A percentile compares a stretch with the other conserved stretches of the same genome.
phyloP scores from a whole-genome alignment of 768 basidiomycete genomes.

The Russula dissimulans region DNA sequence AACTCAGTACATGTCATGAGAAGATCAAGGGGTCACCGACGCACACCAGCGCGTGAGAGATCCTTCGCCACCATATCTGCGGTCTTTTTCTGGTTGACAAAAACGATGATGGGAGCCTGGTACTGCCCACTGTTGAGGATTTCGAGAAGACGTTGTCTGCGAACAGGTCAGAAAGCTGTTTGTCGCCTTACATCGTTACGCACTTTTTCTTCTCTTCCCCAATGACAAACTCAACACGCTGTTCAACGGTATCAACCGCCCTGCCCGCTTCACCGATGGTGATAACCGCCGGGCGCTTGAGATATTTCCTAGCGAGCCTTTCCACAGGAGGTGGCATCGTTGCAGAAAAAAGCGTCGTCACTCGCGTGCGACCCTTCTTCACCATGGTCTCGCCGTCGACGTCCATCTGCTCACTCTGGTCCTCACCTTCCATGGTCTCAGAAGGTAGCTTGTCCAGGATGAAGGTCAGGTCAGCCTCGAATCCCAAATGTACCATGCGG shows the following conservation, averaged over 20 bases:
- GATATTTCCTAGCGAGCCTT: constrained; percentile 87
- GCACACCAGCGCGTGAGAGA: constrained; percentile 75
- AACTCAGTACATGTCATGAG: neutral
- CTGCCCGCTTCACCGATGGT: constrained; percentile 98
- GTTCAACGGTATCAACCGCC: constrained; percentile 97
- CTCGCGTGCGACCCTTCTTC: constrained; percentile 71
- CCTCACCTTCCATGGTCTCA: constrained; percentile 83
- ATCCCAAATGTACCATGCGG: constrained; percentile 96
- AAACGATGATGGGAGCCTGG: constrained; percentile 90
- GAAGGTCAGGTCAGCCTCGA: constrained; percentile 88
- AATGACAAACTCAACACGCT: constrained; percentile 84
- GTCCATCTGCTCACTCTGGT: constrained; percentile 65
- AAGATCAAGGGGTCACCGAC: constrained; percentile 25
- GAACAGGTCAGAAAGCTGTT: neutral
- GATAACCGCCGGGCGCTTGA: constrained; percentile 86
- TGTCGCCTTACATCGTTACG: constrained; percentile 24
- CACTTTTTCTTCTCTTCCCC: constrained; percentile 97
- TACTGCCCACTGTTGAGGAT: constrained; percentile 83
- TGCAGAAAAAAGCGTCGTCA: constrained; percentile 96
- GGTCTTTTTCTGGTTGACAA: constrained; percentile 99
- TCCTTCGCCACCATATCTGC: constrained; percentile 98
- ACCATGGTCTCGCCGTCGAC: constrained; percentile 58
- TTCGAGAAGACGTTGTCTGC: constrained; percentile 75
- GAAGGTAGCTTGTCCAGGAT: constrained; percentile 89
- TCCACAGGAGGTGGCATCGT: constrained; percentile 99